These are phyloP conservation scores for Penicillium nordicum DNA, from an alignment of 2,329 filamentous ascomycete genomes.

Conservation along the genomic window DNA sequence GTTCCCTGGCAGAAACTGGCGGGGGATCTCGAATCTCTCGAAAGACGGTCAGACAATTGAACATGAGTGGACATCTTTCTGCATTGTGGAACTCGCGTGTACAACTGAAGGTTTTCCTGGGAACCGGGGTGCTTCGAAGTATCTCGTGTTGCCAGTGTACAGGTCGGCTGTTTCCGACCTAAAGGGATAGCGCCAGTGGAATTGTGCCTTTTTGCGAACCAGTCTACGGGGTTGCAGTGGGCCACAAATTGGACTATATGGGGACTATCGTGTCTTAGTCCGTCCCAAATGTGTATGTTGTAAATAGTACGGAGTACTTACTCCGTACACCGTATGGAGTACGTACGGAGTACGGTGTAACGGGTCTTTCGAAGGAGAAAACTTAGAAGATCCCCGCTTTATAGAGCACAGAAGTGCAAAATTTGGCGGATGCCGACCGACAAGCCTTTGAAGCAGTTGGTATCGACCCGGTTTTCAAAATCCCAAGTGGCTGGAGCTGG, in stretches of 20 bases:
- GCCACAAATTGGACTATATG: neutral
- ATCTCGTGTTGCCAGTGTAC: neutral
- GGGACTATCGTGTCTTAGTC: neutral
- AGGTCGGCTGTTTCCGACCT: neutral
- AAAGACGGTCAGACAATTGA: conserved; percentile 15
- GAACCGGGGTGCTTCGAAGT: conserved; percentile 1
- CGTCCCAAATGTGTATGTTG: neutral
- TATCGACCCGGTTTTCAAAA: neutral
- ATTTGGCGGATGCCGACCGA: conserved; percentile 10
- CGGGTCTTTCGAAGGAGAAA: conserved; percentile 1
- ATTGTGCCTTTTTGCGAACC: conserved; percentile 5
- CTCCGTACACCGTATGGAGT: neutral
- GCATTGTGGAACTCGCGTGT: conserved; percentile 1
- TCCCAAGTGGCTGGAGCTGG: neutral
- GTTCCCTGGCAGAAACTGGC: conserved; percentile 1
- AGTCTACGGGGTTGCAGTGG: neutral
- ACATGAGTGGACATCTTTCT: conserved; percentile 1
- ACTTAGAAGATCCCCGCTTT: conserved; percentile 4
- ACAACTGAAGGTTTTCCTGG: conserved; percentile 1
- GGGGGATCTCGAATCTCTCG: neutral
- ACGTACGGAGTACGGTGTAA: neutral
- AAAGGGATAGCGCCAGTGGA: neutral
- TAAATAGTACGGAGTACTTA: neutral
- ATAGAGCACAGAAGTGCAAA: neutral
- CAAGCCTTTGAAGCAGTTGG: neutral